A percentile compares a stretch with the other conserved stretches of the same genome.
Conservation (phyloP, 1,284 basidiomycete genomes). For the Phlebopus sp. region DNA sequence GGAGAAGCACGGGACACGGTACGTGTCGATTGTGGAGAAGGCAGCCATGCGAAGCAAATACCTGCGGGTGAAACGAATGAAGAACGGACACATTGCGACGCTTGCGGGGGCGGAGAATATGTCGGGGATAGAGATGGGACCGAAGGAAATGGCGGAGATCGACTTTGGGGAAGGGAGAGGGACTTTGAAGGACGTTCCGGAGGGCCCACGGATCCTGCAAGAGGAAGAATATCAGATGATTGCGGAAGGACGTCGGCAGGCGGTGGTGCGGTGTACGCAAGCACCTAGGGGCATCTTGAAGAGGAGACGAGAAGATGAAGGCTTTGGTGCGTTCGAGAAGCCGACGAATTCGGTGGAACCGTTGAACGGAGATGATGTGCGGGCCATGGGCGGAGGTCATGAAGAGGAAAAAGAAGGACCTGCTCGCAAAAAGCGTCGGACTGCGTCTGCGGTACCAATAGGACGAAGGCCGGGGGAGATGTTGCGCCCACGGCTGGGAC, state of each 20-base stretch:
- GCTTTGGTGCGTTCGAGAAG: neutral
- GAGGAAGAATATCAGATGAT: conserved; percentile 25
- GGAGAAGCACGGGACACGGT: conserved; percentile 14
- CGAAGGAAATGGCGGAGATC: conserved; percentile 15
- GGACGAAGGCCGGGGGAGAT: conserved; percentile 16
- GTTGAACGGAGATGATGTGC: no score
- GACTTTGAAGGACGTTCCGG: conserved; percentile 18
- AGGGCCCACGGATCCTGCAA: conserved; percentile 18
- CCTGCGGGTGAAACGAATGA: conserved; percentile 28
- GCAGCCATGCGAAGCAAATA: conserved; percentile 26
- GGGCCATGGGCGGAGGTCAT: no score
- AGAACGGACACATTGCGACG: conserved; percentile 30
- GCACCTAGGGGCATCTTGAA: conserved; percentile 30
- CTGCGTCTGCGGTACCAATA: conserved; percentile 7
- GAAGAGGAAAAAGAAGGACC: no score
- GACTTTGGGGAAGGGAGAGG: neutral
- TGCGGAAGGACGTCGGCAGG: conserved; percentile 29
- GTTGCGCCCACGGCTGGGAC: conserved; percentile 17
- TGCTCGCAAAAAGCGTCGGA: conserved; percentile 24
- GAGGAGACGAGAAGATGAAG: conserved; percentile 24
- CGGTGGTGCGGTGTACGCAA: conserved; percentile 25
- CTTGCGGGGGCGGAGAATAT: conserved; percentile 17
- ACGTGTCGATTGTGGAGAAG: conserved; percentile 25
- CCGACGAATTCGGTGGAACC: no score
- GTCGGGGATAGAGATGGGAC: neutral